Base-by-base conservation (phyloP, 306 rosid genomes). In the Mimosa pudica region DNA sequence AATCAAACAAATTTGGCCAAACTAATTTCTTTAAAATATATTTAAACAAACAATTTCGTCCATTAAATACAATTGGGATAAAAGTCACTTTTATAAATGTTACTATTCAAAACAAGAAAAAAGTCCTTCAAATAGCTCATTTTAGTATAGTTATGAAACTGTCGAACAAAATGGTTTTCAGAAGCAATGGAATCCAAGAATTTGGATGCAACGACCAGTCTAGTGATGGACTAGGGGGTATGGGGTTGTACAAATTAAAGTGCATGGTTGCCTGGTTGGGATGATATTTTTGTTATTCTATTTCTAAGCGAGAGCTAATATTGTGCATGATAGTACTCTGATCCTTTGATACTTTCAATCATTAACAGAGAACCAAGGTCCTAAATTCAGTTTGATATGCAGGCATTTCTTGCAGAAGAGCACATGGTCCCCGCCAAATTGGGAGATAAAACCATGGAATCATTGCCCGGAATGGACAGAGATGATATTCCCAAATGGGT, bases 401-500 rank as follows among this genome's bases (percentile, higher is more conserved):
- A 77, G 79, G 57, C 66, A 83, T 77, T 73, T 69, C 18, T 62
- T 73, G 24, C 73, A 18, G 79, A 44, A 73, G 77, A n/a, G 48
- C 75, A 65, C 58, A 49, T 77, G 86, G 89, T 81, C 88, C 85
- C 84, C 80, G 6, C 76, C 62, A 76, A 71, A 70, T 35, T 49
- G 52, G 70, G 81, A 24, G 8, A n/a, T 44, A 8, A 46, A n/a
- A 67, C 41, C 10, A 42, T 67, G 13, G 84, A 79, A 86, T 87
- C 87, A 85, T 79, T 41, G 76, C 87, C 76, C 74, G 80, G 81
- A 76, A 85, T 80, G 81, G 84, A 54, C 69, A 84, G 86, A 54
- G 72, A 84, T 84, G 84, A 86, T 89, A 80, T 87, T 87, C 89
- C 70, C 77, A 80, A 84, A 67, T 73, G 81, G 35, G 73, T 30